A percentile compares a stretch with the other conserved stretches of the same genome.
phyloP scores from a whole-genome alignment of 164 flowering plant genomes.

The Stephania japonica region DNA sequence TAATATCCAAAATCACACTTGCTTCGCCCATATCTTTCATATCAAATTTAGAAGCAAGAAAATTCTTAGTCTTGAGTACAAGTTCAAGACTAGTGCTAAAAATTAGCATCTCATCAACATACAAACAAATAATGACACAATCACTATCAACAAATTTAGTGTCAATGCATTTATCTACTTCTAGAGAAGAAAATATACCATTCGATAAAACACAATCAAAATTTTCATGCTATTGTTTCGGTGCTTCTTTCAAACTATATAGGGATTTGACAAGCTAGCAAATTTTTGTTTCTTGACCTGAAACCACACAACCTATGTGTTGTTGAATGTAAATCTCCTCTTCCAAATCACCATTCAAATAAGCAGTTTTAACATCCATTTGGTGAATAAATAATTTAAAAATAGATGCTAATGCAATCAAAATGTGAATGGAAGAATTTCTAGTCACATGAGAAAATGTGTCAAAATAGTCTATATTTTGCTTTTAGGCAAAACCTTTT shows the following conservation, averaged over 20 bases:
- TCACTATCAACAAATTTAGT: too few relatives aligned
- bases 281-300: neutral
- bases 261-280: neutral
- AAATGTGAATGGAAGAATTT: neutral
- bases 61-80: too few relatives aligned
- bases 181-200: neutral
- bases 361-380: conserved; percentile 1
- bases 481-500: neutral
- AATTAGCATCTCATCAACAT: too few relatives aligned
- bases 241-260: neutral
- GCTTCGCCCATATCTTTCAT: too few relatives aligned
- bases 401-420: neutral
- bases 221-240: neutral
- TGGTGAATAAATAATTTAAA: neutral
- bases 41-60: too few relatives aligned
- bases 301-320: neutral
- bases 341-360: neutral
- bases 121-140: too few relatives aligned
- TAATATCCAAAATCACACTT: neutral
- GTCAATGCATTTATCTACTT: too few relatives aligned
- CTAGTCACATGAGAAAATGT: neutral
- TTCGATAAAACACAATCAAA: neutral
- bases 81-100: too few relatives aligned
- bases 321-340: neutral
- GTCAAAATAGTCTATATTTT: neutral